phyloP scores from a whole-genome alignment of 2,329 filamentous ascomycete species.

The Talaromyces atroroseus region DNA sequence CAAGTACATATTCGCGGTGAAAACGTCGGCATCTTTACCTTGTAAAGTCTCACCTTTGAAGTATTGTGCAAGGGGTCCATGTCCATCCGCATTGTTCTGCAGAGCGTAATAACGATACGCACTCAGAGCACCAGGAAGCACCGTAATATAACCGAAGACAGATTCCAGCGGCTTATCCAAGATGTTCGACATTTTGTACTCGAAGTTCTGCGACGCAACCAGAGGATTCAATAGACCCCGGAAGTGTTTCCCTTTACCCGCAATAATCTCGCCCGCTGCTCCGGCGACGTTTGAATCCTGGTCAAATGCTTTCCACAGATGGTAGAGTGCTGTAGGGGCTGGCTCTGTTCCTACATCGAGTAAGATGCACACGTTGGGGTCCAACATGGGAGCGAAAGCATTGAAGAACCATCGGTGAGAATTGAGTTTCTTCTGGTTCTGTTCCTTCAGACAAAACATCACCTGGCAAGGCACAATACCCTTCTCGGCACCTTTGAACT shows the following conservation, averaged over 20 bases:
- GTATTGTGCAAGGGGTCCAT: conserved; percentile 93
- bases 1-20: conserved; percentile 98
- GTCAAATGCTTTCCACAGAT: conserved; percentile 98
- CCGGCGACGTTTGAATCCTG: conserved; percentile 96
- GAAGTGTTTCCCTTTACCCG: conserved; percentile 79
- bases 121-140: conserved; percentile 87
- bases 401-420: conserved; percentile 99
- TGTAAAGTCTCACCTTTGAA: conserved; percentile 98
- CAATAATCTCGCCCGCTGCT: conserved; percentile 95
- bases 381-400: conserved; percentile 85
- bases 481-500: conserved; percentile 99
- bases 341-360: conserved; percentile 95
- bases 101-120: conserved; percentile 94
- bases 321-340: conserved; percentile 83
- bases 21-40: conserved; percentile 92
- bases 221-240: conserved; percentile 83
- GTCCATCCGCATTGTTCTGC: conserved; percentile 93
- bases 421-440: conserved; percentile 96
- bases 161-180: conserved; percentile 95
- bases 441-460: conserved; percentile 97
- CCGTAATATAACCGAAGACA: conserved; percentile 96
- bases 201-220: conserved; percentile 96
- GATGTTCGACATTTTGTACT: conserved; percentile 99
- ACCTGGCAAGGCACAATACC: conserved; percentile 97
- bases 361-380: conserved; percentile 93